Base-by-base conservation (phyloP, 805 yeast genomes). In the Debaryomyces prosopidis region DNA sequence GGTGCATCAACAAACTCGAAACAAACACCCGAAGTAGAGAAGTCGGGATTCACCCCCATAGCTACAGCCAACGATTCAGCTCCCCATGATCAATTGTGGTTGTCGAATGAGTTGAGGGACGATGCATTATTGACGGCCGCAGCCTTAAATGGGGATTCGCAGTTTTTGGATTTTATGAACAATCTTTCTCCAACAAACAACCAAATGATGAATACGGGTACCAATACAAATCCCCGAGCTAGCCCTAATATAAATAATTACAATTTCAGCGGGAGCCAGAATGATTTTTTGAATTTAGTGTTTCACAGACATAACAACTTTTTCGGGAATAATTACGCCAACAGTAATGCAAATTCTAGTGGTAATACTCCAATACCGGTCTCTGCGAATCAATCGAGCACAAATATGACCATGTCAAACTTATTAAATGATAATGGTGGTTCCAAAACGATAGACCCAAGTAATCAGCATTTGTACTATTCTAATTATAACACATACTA, bases 121-220 rank as follows among this genome's bases (percentile, higher is more conserved):
- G 90, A 85, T 54, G 90, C 89, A 0, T 63, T 85, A 20, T 65
- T 85, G 49, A 84, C 90, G 0, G 90, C 90, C 0, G 84, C 88
- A 4, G 90, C 91, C 0, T 80, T 55, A 40, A 79, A 79, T 46
- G 83, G 84, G 40, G 85, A 80, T 47, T 73, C 80, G 4, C 81
- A 79, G 45, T 78, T 80, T 48, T 63, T 81, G 16, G 87, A 82
- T 41, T 69, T 81, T 55, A 71, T 80, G 66, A 60, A 56, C 39
- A 59, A 53, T 36, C 45, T 54, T 30, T 52, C 47, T 17, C 27
- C 47, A 3, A 42, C 44, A 11, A 36, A 45, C n/a, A 39, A 23
- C 18, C 37, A 45, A 20, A 35, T 28, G 16, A 16, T 44, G 11
- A 36, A 47, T 15, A 31, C 46, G 19, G 42, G 40, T 6, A 45